Conservation (phyloP, 2,329 filamentous ascomycete genomes). For the Orbilia oligospora region DNA sequence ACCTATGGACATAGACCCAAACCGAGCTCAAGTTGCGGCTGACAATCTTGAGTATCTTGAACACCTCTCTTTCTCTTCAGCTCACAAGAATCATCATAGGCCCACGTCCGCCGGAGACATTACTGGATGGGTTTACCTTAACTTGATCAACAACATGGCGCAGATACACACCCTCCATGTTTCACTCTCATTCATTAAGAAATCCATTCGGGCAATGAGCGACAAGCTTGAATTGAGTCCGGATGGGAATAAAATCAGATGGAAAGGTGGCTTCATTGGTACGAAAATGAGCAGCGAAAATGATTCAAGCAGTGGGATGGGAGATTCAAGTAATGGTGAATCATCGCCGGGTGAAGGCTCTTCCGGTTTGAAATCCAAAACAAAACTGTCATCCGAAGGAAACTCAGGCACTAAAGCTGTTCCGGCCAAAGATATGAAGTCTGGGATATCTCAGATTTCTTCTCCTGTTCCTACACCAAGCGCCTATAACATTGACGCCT, state of each 20-base stretch:
- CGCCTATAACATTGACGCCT: constrained; percentile 40
- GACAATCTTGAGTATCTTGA: constrained; percentile 87
- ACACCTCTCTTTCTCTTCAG: constrained; percentile 77
- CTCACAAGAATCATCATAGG: constrained; percentile 72
- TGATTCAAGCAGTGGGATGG: constrained; percentile 69
- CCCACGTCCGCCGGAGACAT: constrained; percentile 74
- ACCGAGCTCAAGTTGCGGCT: constrained; percentile 79
- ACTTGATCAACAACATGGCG: constrained; percentile 83
- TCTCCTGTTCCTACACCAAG: neutral
- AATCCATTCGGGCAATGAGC: constrained; percentile 79
- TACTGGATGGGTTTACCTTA: constrained; percentile 86
- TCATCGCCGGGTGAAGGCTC: constrained; percentile 67
- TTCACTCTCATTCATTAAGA: constrained; percentile 81
- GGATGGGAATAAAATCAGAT: constrained; percentile 84
- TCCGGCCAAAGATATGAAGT: constrained; percentile 66
- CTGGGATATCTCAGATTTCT: constrained; percentile 43
- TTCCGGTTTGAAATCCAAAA: constrained; percentile 66
- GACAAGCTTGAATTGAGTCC: constrained; percentile 81
- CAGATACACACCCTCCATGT: constrained; percentile 89
- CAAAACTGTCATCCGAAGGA: constrained; percentile 66
- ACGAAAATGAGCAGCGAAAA: constrained; percentile 77
- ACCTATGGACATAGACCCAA: constrained; percentile 81
- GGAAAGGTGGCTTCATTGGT: constrained; percentile 78
- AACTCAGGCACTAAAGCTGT: constrained; percentile 62
- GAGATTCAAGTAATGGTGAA: constrained; percentile 69